Evolutionary conservation across 495 filamentous ascomycete species (phyloP), one percentile per base, ranked within the genome.

Genomic region (Hyaloscypha hepaticicola): DNA sequence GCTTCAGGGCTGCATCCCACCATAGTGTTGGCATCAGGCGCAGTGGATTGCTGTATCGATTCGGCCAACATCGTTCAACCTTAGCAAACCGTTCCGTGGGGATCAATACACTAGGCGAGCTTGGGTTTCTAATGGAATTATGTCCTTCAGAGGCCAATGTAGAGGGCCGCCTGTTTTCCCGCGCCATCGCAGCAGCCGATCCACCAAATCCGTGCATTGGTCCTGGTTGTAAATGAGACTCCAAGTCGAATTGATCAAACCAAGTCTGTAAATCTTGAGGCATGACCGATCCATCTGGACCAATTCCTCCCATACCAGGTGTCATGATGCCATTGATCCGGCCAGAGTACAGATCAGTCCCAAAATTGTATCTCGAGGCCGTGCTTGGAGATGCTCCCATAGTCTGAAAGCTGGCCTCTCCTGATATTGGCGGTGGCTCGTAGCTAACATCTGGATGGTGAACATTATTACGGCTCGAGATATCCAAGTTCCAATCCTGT

Each of bases 51-150:
- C 78, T 79, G 2, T 75, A 67, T 19, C 78, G 75, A 33, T 78
- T 78, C 9, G 79, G 66, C 81, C 81, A 84, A 65, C 75, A 81
- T 48, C 77, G 76, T 64, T 84, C 79, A 9, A 84, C 79, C 61
- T 75, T 76, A 24, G 74, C 68, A 56, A 84, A 84, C 1, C 81
- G 70, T 65, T 84, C 81, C 63, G 72, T 78, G 0, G 78, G 75
- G 50, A 82, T 82, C 62, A 76, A 64, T 51, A 33, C 56, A 55
- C 70, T 68, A n/a, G 72, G 66, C 7, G 74, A 71, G 65, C 77
- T 75, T 56, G 74, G 60, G 27, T 72, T 76, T 21, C 77, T 75
- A 4, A 65, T 51, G 5, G 38, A 73, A 68, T 28, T 72, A 70
- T 61, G 52, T 55, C 29, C 74, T 72, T 28, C 66, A 67, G 56